phyloP scores from a whole-genome alignment of 441 rosid species.

The Mallotus repandus region DNA sequence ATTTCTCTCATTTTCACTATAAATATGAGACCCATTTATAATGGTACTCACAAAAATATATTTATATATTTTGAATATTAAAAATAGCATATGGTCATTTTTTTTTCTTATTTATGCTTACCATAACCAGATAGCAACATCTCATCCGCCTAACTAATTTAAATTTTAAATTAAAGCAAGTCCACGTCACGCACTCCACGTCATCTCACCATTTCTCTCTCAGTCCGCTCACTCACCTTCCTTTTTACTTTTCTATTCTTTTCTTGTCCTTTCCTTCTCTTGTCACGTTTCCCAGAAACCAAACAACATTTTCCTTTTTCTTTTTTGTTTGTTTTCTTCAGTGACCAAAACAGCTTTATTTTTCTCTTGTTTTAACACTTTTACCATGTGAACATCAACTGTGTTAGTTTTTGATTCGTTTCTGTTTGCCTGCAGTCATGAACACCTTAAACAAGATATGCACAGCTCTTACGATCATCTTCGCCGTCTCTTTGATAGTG shows the following conservation, averaged over 20 bases:
- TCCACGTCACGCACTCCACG: constrained; percentile 23
- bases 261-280: background rate
- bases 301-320: background rate
- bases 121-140: background rate
- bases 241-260: background rate
- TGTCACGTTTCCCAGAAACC: constrained; percentile 1
- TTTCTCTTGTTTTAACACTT: background rate
- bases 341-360: background rate
- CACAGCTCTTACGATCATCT: constrained; percentile 38
- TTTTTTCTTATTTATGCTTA: background rate
- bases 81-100: too few relatives aligned
- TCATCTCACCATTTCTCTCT: constrained; percentile 5
- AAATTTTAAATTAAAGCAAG: constrained; percentile 17
- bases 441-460: constrained; percentile 35
- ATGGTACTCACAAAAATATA: too few relatives aligned
- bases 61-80: too few relatives aligned
- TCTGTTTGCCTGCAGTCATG: constrained; percentile 25
- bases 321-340: background rate
- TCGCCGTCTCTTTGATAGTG: constrained; percentile 38
- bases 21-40: too few relatives aligned
- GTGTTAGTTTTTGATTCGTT: background rate
- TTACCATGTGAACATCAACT: constrained; percentile 5
- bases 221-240: background rate
- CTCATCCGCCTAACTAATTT: constrained; percentile 25
- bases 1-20: too few relatives aligned